These are phyloP conservation scores for Musa troglodytarum DNA, from an alignment of 176 grass and related monocot species.

Conservation along the genomic window DNA sequence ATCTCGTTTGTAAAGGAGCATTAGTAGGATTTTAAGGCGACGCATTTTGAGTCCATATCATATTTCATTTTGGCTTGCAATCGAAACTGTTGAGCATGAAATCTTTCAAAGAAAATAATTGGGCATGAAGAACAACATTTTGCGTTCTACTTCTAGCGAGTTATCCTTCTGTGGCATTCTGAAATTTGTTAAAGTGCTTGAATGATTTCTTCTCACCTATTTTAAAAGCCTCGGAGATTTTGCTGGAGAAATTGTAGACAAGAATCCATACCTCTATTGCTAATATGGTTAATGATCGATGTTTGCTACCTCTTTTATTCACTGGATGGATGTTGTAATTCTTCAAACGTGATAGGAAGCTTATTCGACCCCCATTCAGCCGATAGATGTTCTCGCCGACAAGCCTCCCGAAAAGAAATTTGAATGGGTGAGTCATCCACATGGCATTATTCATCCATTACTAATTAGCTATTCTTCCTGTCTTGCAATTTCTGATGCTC, in stretches of 20 bases:
- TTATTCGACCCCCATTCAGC: conserved; percentile 48
- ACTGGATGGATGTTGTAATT: not conserved
- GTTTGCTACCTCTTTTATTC: not conserved
- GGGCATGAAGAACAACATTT: not conserved
- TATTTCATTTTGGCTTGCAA: not conserved
- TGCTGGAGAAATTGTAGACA: not conserved
- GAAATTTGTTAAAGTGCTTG: no score
- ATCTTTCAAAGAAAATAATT: not conserved
- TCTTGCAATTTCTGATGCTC: conserved; percentile 20
- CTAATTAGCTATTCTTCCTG: not conserved
- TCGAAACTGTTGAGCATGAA: not conserved
- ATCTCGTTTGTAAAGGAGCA: not conserved
- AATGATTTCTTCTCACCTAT: not conserved
- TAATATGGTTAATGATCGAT: not conserved
- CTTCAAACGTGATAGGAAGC: not conserved
- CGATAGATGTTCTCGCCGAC: conserved; percentile 71
- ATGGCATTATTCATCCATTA: conserved; percentile 3
- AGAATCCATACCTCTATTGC: not conserved
- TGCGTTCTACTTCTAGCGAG: not conserved
- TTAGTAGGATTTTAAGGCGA: not conserved
- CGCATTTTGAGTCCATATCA: not conserved
- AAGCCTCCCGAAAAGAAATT: conserved; percentile 85
- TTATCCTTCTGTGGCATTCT: not conserved
- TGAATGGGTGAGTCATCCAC: conserved; percentile 53
- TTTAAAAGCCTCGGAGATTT: not conserved